Evolutionary conservation across 164 flowering plant species (phyloP).

Genomic region (Amborella trichopoda): DNA sequence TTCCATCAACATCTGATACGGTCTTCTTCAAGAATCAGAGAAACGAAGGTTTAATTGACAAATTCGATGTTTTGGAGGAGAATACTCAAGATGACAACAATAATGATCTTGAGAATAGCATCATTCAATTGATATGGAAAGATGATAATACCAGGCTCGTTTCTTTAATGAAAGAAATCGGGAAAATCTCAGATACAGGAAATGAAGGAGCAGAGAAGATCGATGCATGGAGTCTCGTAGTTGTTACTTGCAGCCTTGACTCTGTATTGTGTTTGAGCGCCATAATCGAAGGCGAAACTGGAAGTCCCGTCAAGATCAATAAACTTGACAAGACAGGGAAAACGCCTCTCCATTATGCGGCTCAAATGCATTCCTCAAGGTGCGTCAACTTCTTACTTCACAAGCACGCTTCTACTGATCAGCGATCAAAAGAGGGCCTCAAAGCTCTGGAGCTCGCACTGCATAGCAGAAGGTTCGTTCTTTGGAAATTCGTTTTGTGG

Average conservation of each 20-base stretch:
- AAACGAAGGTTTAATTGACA: too few species aligned
- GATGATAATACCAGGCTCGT: slow-evolving; percentile 21
- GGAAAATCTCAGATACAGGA: not conserved
- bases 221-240: slow-evolving; percentile 6
- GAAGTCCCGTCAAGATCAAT: slow-evolving; percentile 18
- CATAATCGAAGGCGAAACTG: slow-evolving; percentile 30
- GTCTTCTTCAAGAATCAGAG: too few species aligned
- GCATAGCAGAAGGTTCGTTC: not conserved
- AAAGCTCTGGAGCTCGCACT: not conserved
- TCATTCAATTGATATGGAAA: slow-evolving; percentile 10
- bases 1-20: too few species aligned
- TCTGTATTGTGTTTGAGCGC: slow-evolving; percentile 32
- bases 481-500: too few species aligned
- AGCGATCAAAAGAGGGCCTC: slow-evolving; percentile 23
- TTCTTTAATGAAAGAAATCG: slow-evolving; percentile 4
- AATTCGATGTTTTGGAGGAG: too few species aligned
- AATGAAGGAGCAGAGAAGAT: slow-evolving; percentile 3
- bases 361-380: slow-evolving; percentile 22
- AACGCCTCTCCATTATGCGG: slow-evolving; percentile 43
- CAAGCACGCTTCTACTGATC: slow-evolving; percentile 35
- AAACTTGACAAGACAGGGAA: slow-evolving; percentile 20
- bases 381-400: slow-evolving; percentile 32
- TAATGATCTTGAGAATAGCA: slow-evolving; percentile 2
- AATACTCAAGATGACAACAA: too few species aligned
- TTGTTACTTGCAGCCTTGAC: slow-evolving; percentile 30